These are phyloP conservation scores for grape (Vitis vinifera) DNA, from an alignment of 164 flowering plant species.

Conservation along the genomic window ASM3070453v1 NC_081823.1:10594001-10594500, in stretches of 20 bases:
- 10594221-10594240: constrained; percentile 20
- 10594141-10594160: constrained; percentile 26
- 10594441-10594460: constrained; percentile 53
- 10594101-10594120: constrained; percentile 74
- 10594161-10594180: constrained; percentile 27
- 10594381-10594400: constrained; percentile 43
- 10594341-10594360: constrained; percentile 21
- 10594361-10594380: constrained; percentile 31
- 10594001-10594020: constrained; percentile 19
- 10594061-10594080: constrained; percentile 56
- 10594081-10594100: constrained; percentile 93
- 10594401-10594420: constrained; percentile 27
- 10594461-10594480: constrained; percentile 26
- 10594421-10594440: constrained; percentile 49
- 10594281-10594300: constrained; percentile 27
- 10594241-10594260: constrained; percentile 23
- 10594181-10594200: constrained; percentile 18
- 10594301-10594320: constrained; percentile 6
- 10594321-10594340: constrained; percentile 28
- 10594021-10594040: constrained; percentile 15
- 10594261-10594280: constrained; percentile 18
- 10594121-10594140: constrained; percentile 49
- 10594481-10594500: constrained; percentile 25
- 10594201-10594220: constrained; percentile 19
- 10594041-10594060: constrained; percentile 20